phyloP scores from a whole-genome alignment of 148 eudicot species.

The Amaranthus palmeri region DNA sequence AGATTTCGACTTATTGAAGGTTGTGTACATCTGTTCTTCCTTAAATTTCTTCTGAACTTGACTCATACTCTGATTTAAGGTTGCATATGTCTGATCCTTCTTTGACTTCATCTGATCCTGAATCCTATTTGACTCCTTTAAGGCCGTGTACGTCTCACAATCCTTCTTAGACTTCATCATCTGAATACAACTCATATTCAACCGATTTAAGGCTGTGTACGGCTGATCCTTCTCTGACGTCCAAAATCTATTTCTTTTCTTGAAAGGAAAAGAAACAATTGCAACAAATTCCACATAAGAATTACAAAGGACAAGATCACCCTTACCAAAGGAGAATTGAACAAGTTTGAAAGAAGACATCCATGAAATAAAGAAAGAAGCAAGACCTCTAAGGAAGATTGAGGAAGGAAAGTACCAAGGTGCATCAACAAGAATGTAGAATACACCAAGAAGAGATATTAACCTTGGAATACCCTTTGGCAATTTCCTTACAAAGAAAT shows the following conservation, averaged over 20 bases:
- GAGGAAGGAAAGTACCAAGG: conserved; percentile 14
- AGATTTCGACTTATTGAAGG: too few species aligned
- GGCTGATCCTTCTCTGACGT: background rate
- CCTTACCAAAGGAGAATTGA: conserved; percentile 5
- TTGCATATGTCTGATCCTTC: too few species aligned
- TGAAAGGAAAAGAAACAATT: conserved; percentile 8
- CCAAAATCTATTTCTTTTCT: background rate
- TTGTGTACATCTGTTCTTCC: too few species aligned
- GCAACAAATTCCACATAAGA: conserved; percentile 2
- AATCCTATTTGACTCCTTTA: too few species aligned
- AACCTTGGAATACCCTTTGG: conserved; percentile 12
- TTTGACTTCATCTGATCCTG: too few species aligned
- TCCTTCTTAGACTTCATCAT: too few species aligned
- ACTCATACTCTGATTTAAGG: too few species aligned
- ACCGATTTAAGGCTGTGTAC: too few species aligned
- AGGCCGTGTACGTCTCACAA: too few species aligned
- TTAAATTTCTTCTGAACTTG: too few species aligned
- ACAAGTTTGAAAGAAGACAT: conserved; percentile 9
- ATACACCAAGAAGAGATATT: conserved; percentile 2
- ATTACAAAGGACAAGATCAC: background rate
- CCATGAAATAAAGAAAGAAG: conserved; percentile 13
- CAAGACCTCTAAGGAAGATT: conserved; percentile 7
- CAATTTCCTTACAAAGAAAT: conserved; percentile 5
- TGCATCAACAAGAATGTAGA: conserved; percentile 2
- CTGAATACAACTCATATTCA: too few species aligned